phyloP scores from a whole-genome alignment of 1,139 yeast genomes.

The Sugiyamaella grinbergsii region DNA sequence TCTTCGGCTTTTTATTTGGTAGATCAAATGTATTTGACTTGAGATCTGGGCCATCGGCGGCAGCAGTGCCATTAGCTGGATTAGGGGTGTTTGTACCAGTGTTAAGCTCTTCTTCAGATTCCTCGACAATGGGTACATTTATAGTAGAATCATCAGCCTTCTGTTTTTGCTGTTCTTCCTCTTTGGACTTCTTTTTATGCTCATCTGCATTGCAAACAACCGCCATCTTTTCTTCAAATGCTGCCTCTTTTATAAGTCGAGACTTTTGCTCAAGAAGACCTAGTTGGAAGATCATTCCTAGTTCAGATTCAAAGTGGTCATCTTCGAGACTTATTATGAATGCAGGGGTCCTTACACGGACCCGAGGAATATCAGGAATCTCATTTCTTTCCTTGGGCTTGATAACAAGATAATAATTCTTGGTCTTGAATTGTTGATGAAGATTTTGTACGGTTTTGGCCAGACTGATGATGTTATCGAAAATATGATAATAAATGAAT shows the following conservation, averaged over 20 bases:
- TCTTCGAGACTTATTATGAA: conserved; percentile 63
- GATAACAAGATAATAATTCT: conserved; percentile 45
- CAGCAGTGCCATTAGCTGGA: not conserved
- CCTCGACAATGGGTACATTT: conserved; percentile 3
- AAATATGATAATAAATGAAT: conserved; percentile 62
- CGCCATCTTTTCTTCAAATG: conserved; percentile 52
- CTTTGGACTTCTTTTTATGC: not conserved
- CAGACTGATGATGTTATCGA: conserved; percentile 65
- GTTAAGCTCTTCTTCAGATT: conserved; percentile 4
- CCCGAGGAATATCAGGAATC: conserved; percentile 51
- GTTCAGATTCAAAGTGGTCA: conserved; percentile 83
- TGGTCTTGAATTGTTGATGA: conserved; percentile 51
- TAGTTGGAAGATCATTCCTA: conserved; percentile 73
- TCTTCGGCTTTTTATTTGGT: conserved; percentile 3
- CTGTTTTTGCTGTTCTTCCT: not conserved
- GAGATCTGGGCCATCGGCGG: not conserved
- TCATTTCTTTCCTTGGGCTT: conserved; percentile 44
- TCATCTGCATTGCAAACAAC: conserved; percentile 12
- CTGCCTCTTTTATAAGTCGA: conserved; percentile 57
- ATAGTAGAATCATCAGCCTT: not conserved
- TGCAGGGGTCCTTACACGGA: conserved; percentile 53
- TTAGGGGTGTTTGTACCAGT: conserved; percentile 3
- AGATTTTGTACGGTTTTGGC: conserved; percentile 63
- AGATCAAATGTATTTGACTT: not conserved
- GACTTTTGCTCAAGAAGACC: conserved; percentile 72